Base-by-base conservation (phyloP, 306 rosid genomes). In the Castanea sativa region DNA sequence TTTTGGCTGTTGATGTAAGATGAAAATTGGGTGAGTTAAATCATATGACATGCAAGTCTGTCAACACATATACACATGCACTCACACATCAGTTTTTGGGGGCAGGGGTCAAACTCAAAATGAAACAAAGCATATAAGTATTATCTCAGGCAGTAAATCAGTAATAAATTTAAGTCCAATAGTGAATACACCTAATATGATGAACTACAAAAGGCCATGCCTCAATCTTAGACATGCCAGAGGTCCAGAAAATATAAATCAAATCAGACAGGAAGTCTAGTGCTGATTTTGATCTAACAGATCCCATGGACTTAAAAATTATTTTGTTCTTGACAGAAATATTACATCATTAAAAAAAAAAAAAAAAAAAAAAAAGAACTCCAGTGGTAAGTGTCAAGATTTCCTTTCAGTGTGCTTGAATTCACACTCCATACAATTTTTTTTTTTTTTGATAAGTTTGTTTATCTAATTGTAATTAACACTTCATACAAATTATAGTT, bases 1-100 rank as follows among this genome's bases (percentile, higher is more conserved):
- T 93, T 90, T 87, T 91, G 82, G 94, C 98, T 96, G 99, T 83
- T 55, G 30, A 88, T 56, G 71, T 21, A 84, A 82, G 82, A 80
- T 52, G n/a, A 25, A 57, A 81, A 86, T 45, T 60, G 79, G 7
- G 73, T 86, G 71, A 88, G 53, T 79, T 32, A 80, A 76, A 75
- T 74, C 72, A 41, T 19, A 69, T 68, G 85, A 65, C 45, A 74
- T 51, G 38, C 60, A 73, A 80, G 35, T 33, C 49, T 72, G 9
- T 59, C 30, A 61, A 55, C 53, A 80, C 52, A 57, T 4, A 57
- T 27, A 52, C 59, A 51, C 20, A 32, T 21, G 72, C 60, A 71
- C 51, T 75, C 56, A 43, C 76, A 29, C 69, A 51, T 69, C 21
- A 19, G 33, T 74, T 71, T 35, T 59, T 35, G 51, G 57, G 20